A percentile compares a stretch with the other conserved stretches of the same genome.
Conservation (phyloP, 78 protist genomes). For the Speleostelium caveatum region DNA sequence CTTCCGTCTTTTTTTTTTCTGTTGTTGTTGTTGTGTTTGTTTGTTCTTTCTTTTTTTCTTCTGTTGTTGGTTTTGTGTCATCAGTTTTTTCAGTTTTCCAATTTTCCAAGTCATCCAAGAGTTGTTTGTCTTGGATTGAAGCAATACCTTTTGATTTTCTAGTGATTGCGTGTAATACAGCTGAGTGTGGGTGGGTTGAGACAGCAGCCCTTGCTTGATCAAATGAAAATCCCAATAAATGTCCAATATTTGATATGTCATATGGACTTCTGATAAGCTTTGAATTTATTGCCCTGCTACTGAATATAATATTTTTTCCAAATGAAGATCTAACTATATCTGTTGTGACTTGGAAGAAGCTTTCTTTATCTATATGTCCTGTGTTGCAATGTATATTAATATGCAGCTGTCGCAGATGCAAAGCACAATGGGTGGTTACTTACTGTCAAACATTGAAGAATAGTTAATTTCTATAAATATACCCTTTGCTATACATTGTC, state of each 20-base stretch:
- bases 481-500: slow-evolving; percentile 57
- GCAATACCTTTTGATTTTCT: slow-evolving; percentile 59
- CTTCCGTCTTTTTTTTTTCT: no score
- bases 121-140: not conserved
- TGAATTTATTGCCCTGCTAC: not conserved
- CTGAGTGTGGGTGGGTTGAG: slow-evolving; percentile 55
- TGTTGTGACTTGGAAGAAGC: slow-evolving; percentile 18
- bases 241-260: slow-evolving; percentile 54
- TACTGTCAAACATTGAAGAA: not conserved
- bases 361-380: not conserved
- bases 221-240: slow-evolving; percentile 54
- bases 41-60: not conserved
- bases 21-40: not conserved
- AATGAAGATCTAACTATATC: slow-evolving; percentile 22
- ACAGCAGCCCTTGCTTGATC: slow-evolving; percentile 64
- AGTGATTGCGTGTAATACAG: slow-evolving; percentile 37
- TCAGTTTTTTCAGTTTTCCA: slow-evolving; percentile 45
- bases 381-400: no score
- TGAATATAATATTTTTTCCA: slow-evolving; percentile 61
- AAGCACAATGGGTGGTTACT: not conserved
- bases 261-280: slow-evolving; percentile 33
- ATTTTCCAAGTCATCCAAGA: slow-evolving; percentile 22
- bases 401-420: not conserved
- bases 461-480: slow-evolving; percentile 47
- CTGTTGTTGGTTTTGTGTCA: slow-evolving; percentile 10